Base-by-base conservation (phyloP, 148 eudicot genomes). In the Linanthus parryae region DNA sequence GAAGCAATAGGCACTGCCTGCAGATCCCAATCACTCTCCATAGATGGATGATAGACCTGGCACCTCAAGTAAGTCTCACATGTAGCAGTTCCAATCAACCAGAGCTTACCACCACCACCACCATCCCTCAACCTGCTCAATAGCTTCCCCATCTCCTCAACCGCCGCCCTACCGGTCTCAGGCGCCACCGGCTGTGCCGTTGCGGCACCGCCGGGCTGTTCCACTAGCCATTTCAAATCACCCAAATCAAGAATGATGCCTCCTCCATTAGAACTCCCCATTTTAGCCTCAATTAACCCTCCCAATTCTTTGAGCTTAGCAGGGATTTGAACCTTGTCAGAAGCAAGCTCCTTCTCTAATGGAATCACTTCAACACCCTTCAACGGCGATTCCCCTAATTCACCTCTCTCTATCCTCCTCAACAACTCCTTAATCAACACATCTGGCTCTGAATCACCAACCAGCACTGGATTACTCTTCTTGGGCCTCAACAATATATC, bases 1-100 rank as follows among this genome's bases (percentile, higher is more conserved):
- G 87, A 71, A 24, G 89, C 84, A 62, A 91, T 75, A 2, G 98
- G 83, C 22, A 86, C 81, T 7, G 84, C 98, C 48, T 91, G 98
- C 42, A 91, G 74, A 81, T 91, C 98, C 98, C 95, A 91, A 43
- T 81, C 89, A 69, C 28, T 68, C 65, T 91, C 98, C 95, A 83
- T 81, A 23, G 74, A 41, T 21, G 95, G 78, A 55, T 86, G 83
- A 75, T 81, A 83, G 38, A 91, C 84, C 28, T 91, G 89, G 41
- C 98, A 86, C 63, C 98, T 86, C 67, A 91, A 52, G 61, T 83
- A 91, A 15, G 98, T 91, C 73, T 86, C 95, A 68, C 98, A 91
- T n/a, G 98, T 86, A 29, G 98, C 95, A 13, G 79, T 76, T 21
- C 95, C 98, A 56, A 83, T 74, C 50, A 83, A 67, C 98, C 95